phyloP scores from a whole-genome alignment of 2,329 filamentous ascomycete species.

The Orbilia ellipsospora region DNA sequence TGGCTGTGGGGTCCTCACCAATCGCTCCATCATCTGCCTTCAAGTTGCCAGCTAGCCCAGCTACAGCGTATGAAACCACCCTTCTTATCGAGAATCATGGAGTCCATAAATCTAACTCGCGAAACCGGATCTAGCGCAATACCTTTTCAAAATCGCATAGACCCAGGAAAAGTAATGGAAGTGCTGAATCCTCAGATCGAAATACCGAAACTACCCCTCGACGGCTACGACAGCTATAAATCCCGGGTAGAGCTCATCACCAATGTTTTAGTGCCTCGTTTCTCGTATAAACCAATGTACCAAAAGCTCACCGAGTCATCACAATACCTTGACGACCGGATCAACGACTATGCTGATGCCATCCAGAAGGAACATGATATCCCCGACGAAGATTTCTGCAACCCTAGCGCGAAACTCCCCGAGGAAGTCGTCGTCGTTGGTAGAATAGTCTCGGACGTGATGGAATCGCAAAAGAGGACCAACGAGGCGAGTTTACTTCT shows the following conservation, averaged over 20 bases:
- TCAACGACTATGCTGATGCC: constrained; percentile 84
- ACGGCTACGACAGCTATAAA: constrained; percentile 72
- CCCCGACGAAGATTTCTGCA: constrained; percentile 83
- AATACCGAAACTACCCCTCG: constrained; percentile 69
- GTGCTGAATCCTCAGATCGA: constrained; percentile 81
- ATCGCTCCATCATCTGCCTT: constrained; percentile 41
- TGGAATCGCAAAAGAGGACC: constrained; percentile 77
- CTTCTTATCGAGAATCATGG: constrained; percentile 58
- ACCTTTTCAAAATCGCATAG: constrained; percentile 79
- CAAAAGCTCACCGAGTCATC: constrained; percentile 95
- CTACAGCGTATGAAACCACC: constrained; percentile 60
- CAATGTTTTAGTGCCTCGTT: constrained; percentile 88
- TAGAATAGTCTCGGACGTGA: constrained; percentile 85
- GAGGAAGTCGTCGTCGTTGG: constrained; percentile 90
- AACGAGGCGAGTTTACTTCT: constrained; percentile 87
- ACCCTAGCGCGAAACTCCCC: constrained; percentile 75
- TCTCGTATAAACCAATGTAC: constrained; percentile 88
- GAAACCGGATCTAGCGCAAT: constrained; percentile 64
- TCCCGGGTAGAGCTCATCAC: constrained; percentile 80
- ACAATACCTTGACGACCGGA: constrained; percentile 92
- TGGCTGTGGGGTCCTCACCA: constrained; percentile 55
- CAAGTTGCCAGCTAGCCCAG: constrained; percentile 42
- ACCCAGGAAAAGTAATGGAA: constrained; percentile 84
- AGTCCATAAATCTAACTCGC: constrained; percentile 8
- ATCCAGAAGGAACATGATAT: constrained; percentile 79